Percentiles rank a stretch among this genome's conserved stretches.
Conservation (phyloP, 2,329 filamentous ascomycete species). For the Apiospora pterosperma region DNA sequence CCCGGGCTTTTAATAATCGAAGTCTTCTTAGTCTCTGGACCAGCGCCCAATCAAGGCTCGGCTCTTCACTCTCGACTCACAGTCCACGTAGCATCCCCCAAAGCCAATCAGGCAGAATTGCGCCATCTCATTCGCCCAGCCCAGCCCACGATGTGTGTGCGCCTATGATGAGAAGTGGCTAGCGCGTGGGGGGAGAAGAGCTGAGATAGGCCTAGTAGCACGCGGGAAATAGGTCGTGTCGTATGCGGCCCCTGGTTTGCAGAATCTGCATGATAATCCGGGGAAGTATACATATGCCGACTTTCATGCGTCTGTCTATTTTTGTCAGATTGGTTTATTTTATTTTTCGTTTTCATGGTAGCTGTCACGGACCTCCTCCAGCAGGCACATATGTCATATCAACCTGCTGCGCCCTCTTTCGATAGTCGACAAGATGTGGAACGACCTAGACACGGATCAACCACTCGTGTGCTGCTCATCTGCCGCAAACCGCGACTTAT, state of each 20-base stretch:
- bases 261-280: background rate
- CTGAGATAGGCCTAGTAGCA: background rate
- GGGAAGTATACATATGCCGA: background rate
- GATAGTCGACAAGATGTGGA: background rate
- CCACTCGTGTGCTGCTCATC: no score
- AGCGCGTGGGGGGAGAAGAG: background rate
- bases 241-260: background rate
- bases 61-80: background rate
- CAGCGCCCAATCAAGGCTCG: background rate
- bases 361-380: background rate
- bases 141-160: background rate
- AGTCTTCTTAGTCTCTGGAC: background rate
- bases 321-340: background rate
- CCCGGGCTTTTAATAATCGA: background rate
- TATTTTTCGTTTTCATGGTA: no score
- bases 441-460: no score
- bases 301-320: background rate
- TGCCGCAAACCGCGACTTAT: background rate
- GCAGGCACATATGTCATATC: background rate
- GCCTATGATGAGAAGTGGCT: background rate
- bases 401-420: background rate
- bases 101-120: background rate
- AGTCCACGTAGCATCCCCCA: background rate
- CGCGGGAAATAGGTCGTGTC: background rate
- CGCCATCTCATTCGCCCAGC: background rate